phyloP scores from a whole-genome alignment of 176 grass and related monocot species.

The Cocos nucifera region DNA sequence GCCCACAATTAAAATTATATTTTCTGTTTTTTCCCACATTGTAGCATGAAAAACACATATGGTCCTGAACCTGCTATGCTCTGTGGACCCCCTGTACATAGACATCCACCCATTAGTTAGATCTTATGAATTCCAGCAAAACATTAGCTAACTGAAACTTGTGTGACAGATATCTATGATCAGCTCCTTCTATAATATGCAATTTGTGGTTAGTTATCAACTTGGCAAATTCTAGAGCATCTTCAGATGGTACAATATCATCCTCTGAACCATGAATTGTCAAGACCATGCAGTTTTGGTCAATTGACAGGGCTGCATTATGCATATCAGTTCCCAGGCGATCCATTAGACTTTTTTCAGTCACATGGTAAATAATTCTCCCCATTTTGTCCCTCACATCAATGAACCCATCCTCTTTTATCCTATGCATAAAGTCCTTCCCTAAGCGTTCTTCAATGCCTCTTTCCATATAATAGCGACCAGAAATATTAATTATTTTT shows the following conservation, averaged over 20 bases:
- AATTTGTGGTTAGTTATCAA: constrained; percentile 55
- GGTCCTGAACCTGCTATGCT: no score
- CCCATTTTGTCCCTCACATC: constrained; percentile 52
- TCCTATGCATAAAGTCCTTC: constrained; percentile 60
- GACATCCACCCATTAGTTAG: constrained; percentile 13
- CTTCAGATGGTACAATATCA: constrained; percentile 44
- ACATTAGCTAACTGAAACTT: constrained; percentile 39
- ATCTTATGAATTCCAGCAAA: constrained; percentile 63
- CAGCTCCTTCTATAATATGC: constrained; percentile 54
- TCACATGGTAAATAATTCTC: constrained; percentile 44
- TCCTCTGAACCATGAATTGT: constrained; percentile 79
- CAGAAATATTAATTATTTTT: constrained; percentile 59
- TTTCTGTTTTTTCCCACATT: no score
- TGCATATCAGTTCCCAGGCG: constrained; percentile 66
- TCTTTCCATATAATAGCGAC: constrained; percentile 54
- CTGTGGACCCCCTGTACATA: neutral
- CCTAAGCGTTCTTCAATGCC: constrained; percentile 57
- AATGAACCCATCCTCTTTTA: constrained; percentile 49
- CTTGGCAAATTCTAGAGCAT: constrained; percentile 70
- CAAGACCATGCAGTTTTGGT: constrained; percentile 62
- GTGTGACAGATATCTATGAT: constrained; percentile 63
- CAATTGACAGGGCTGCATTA: constrained; percentile 40
- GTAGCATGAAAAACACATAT: no score
- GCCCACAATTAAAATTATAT: no score
- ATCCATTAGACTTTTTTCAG: constrained; percentile 69